Evolutionary conservation across 306 rosid genomes (phyloP).

Genomic region (Heteromeles arbutifolia): DNA sequence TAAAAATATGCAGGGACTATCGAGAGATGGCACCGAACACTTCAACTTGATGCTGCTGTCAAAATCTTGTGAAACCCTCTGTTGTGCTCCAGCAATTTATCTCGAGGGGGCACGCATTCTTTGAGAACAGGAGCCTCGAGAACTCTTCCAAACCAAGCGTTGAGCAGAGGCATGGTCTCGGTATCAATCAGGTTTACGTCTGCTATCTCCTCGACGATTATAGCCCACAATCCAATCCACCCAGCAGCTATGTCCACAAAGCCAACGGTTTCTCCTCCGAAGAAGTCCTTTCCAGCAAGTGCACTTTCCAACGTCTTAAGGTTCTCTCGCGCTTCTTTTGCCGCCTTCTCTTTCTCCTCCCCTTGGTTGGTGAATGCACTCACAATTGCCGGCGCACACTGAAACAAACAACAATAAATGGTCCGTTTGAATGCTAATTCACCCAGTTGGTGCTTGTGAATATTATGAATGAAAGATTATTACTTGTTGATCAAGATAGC

Average conservation of each 20-base stretch:
- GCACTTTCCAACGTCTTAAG: conserved; percentile 40
- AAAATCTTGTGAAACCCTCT: conserved; percentile 18
- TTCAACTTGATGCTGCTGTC: conserved; percentile 31
- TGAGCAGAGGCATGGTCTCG: conserved; percentile 34
- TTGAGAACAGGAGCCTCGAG: conserved; percentile 24
- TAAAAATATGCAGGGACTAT: background rate
- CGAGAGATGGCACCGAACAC: background rate
- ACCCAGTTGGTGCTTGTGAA: background rate
- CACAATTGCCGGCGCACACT: conserved; percentile 31
- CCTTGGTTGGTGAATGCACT: conserved; percentile 30
- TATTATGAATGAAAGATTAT: background rate
- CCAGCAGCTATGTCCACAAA: conserved; percentile 39
- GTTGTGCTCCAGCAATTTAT: conserved; percentile 23
- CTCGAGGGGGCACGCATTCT: conserved; percentile 32
- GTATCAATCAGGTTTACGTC: conserved; percentile 27
- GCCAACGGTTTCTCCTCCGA: conserved; percentile 44
- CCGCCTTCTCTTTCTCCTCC: conserved; percentile 42
- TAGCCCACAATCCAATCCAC: conserved; percentile 33
- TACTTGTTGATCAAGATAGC: background rate
- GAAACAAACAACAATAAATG: background rate
- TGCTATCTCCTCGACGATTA: conserved; percentile 22
- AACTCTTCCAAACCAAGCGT: conserved; percentile 28
- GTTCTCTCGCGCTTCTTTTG: conserved; percentile 33
- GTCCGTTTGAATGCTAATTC: background rate
- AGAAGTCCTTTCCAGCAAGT: conserved; percentile 26